A percentile compares a stretch with the other conserved stretches of the same genome.
phyloP scores from a whole-genome alignment of 257 asterid species.

The Gynochthodes officinalis region DNA sequence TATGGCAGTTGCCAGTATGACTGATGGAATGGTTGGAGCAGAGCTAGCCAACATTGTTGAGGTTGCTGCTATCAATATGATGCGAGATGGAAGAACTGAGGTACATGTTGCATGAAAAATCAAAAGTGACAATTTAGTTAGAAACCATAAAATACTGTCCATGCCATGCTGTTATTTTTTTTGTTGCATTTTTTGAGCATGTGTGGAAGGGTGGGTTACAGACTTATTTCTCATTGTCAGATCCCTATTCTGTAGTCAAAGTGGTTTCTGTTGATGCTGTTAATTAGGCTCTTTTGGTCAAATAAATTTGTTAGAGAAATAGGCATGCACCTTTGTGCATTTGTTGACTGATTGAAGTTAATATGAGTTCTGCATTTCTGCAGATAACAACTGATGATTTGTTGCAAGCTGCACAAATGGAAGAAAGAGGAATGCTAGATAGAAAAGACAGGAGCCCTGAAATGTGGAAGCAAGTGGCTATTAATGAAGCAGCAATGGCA shows the following conservation, averaged over 20 bases:
- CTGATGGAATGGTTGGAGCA: slow-evolving; percentile 97
- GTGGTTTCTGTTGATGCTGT: not conserved
- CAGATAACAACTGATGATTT: slow-evolving; percentile 96
- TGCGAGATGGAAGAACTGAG: slow-evolving; percentile 93
- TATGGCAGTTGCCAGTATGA: slow-evolving; percentile 79
- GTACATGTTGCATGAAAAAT: slow-evolving; percentile 32
- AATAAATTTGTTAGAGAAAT: slow-evolving; percentile 1
- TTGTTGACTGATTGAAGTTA: not conserved
- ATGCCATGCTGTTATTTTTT: not conserved
- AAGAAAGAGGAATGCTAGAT: slow-evolving; percentile 88
- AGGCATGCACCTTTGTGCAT: not conserved
- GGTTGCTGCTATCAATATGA: slow-evolving; percentile 91
- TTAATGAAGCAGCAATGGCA: slow-evolving; percentile 92
- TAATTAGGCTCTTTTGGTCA: not conserved
- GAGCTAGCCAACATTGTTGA: slow-evolving; percentile 95
- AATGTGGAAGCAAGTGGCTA: slow-evolving; percentile 89
- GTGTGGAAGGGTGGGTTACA: not conserved
- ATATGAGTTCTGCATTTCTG: slow-evolving; percentile 17
- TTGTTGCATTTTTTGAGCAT: not conserved
- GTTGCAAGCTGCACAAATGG: slow-evolving; percentile 98
- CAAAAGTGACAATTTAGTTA: not conserved
- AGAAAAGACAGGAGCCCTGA: slow-evolving; percentile 88
- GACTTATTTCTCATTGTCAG: not conserved
- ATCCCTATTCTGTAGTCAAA: not conserved
- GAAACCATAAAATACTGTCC: not conserved